Base-by-base conservation (phyloP, 257 asterid species). In the Solanum verrucosum region DNA sequence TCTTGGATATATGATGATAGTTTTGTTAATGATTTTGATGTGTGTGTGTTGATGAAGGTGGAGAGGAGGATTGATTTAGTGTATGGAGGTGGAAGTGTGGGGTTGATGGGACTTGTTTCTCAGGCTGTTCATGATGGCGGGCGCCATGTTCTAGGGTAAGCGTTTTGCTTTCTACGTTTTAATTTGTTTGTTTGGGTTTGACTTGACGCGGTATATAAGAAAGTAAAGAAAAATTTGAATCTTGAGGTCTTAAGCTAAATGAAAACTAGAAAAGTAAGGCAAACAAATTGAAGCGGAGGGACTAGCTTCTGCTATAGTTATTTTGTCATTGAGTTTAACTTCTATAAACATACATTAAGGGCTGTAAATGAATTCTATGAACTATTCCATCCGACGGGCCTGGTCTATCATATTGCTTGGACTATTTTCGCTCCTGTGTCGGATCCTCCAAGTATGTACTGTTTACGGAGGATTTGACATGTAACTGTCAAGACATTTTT, bases 101-200 rank as follows among this genome's bases (percentile, higher is more conserved):
- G 99, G 81, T 89, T 96, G 89, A 96, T 96, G 99, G 99, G 99
- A 90, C 98, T 96, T 92, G 95, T 96, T 94, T 96, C 99, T 93
- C 98, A 95, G 94, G 99, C 98, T 70, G 99, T 94, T 95, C 98
- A 96, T 95, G 98, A 95, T 94, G 99, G 98, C 40, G 99, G 99
- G 87, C 98, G 98, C 89, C 99, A 96, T 93, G 99, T 96, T 91
- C 96, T 96, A 88, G 99, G 99, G 98, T 96, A 92, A 73, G 29
- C 29, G 2, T 34, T 72, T 33, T 72, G 5, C 31, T 56, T 56
- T 56, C n/a, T 18, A 3, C 4, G 11, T 56, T 56, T 56, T 0
- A 56, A 3, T 56, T 56, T 18, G 65, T 52, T 52, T 6, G 63
- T 52, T 52, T 52, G 10, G 9, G n/a, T 52, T 52, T 52, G n/a